phyloP scores from a whole-genome alignment of 83 land plant genomes.

The Picea mariana region DNA sequence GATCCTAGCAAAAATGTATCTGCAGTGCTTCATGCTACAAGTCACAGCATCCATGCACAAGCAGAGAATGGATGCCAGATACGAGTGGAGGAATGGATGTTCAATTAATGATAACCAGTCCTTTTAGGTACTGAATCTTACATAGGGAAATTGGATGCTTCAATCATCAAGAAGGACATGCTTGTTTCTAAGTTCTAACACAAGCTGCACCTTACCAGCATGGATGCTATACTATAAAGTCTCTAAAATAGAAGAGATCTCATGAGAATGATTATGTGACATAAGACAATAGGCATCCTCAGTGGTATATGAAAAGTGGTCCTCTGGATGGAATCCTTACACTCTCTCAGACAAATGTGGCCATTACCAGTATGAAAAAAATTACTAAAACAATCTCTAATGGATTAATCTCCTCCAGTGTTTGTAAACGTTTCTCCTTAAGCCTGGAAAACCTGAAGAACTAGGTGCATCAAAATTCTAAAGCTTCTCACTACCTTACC shows the following conservation, averaged over 20 bases:
- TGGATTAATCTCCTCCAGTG: not conserved
- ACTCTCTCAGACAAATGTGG: not conserved
- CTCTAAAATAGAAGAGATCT: not conserved
- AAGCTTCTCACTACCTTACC: not conserved
- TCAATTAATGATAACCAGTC: not conserved
- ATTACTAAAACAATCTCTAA: not conserved
- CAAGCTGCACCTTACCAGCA: not conserved
- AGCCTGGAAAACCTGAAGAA: not conserved
- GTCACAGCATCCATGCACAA: not conserved
- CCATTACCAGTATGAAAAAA: not conserved
- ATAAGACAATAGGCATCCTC: not conserved
- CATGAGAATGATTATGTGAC: not conserved
- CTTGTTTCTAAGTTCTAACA: not conserved
- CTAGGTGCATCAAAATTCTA: conserved; percentile 1
- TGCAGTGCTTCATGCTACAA: not conserved
- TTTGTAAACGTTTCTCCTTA: not conserved
- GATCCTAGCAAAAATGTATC: not conserved
- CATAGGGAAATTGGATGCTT: not conserved
- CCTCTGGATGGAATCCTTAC: not conserved
- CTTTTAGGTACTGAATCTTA: not conserved
- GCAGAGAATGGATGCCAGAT: not conserved
- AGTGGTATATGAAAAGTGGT: not conserved
- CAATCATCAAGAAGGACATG: not conserved
- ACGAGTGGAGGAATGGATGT: not conserved
- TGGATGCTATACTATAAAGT: no score